A percentile compares a stretch with the other conserved stretches of the same genome.
phyloP scores from a whole-genome alignment of 148 eudicot species.

The Rhododendron molle region DNA sequence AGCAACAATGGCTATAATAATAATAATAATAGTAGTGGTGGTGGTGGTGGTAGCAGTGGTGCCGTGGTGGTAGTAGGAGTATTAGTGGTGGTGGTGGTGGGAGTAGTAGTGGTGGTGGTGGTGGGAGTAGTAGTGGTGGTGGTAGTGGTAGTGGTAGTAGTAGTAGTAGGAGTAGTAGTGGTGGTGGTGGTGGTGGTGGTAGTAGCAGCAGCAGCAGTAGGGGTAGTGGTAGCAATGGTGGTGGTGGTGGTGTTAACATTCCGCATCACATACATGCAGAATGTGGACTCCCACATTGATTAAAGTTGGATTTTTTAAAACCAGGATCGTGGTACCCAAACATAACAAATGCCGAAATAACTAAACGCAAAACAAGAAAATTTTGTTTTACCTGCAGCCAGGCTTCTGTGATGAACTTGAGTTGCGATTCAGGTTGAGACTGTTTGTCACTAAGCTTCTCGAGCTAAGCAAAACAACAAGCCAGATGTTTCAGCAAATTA shows the following conservation, averaged over 20 bases:
- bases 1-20: too few species aligned
- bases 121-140: too few species aligned
- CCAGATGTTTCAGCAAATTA: not conserved
- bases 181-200: too few species aligned
- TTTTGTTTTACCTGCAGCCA: constrained; percentile 59
- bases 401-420: constrained; percentile 73
- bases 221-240: too few species aligned
- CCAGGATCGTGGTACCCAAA: not conserved
- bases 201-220: too few species aligned
- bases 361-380: not conserved
- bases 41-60: too few species aligned
- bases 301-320: not conserved
- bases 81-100: too few species aligned
- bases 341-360: not conserved
- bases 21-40: too few species aligned
- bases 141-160: too few species aligned
- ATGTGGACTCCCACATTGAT: not conserved
- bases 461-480: constrained; percentile 21
- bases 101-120: too few species aligned
- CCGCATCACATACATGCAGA: not conserved
- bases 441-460: constrained; percentile 61
- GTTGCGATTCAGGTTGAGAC: constrained; percentile 65
- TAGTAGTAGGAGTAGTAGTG: too few species aligned
- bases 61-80: too few species aligned
- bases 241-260: not conserved